Conservation (phyloP, 208 protist genomes). For the Novymonas esmeraldas region DNA sequence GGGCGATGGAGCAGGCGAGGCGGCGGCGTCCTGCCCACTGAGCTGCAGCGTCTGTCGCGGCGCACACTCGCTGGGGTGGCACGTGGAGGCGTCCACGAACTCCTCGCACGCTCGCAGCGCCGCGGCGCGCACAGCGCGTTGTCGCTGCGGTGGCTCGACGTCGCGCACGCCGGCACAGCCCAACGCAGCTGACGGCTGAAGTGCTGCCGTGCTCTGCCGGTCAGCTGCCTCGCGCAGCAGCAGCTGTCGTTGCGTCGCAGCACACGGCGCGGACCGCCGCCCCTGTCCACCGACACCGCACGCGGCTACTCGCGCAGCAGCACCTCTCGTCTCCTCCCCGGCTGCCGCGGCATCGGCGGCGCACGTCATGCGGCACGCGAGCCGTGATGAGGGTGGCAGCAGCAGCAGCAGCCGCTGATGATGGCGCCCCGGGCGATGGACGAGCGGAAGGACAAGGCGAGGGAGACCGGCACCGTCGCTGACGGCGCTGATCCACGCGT, state of each 20-base stretch:
- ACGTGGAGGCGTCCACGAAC: neutral
- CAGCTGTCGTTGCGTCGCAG: neutral
- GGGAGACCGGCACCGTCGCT: slow-evolving; percentile 3
- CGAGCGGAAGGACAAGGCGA: neutral
- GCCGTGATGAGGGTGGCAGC: neutral
- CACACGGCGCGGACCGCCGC: neutral
- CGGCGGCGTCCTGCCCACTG: neutral
- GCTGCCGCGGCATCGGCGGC: slow-evolving; percentile 6
- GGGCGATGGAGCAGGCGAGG: neutral
- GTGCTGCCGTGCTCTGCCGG: too few species aligned
- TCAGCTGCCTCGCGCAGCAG: neutral
- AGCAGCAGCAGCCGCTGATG: neutral
- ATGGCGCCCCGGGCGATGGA: neutral
- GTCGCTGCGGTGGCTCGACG: too few species aligned
- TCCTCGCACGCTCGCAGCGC: slow-evolving; percentile 4
- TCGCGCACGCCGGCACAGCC: too few species aligned
- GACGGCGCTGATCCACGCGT: slow-evolving; percentile 5
- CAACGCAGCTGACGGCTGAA: too few species aligned
- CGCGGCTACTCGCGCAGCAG: too few species aligned
- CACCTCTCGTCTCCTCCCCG: too few species aligned
- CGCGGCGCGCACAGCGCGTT: neutral
- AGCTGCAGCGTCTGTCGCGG: neutral
- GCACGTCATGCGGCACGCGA: too few species aligned
- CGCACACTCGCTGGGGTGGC: neutral
- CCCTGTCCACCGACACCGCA: too few species aligned